Evolutionary conservation across 495 filamentous ascomycete species (phyloP), one percentile per base, ranked within the genome.

Genomic region (Cetradonia linearis): DNA sequence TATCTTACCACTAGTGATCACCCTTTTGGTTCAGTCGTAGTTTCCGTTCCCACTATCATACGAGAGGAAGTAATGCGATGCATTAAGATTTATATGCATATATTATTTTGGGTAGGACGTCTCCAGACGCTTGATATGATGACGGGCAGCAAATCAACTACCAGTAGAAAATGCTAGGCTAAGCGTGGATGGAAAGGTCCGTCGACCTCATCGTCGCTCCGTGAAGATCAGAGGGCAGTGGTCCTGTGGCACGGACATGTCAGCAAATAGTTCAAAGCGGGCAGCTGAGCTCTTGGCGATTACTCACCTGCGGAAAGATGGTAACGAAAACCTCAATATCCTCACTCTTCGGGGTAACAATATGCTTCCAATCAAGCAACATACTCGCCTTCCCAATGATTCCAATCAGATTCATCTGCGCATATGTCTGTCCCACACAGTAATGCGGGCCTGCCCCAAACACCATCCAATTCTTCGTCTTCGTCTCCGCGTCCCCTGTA

Each of bases 311-410:
- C 54, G 93, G 93, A 80, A 98, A 98, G 60, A 98, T 93, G 28
- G 89, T 95, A 11, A 94, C 93, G 74, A 98, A 98, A 59, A 97
- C 92, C 79, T 96, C 91, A 72, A 98, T 97, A 70, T 94, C 84
- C 75, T 98, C 94, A 0, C 88, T 94, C 50, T 75, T 59, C 0
- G 83, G 79, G 20, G 93, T 98, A 16, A 86, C 69, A 67, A 87
- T 80, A 72, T 98, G 93, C 72, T 84, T 81, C 93, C 93, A 98
- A 72, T 96, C 85, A 67, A 97, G 77, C 65, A 84, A 77, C 70
- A 96, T 78, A 66, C 88, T 88, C n/a, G 94, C 89, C 78, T 94
- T 97, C 55, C 91, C 92, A 68, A 98, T 82, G 81, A 96, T 89
- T 5, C 87, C 83, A 70, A 86, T 92, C 63, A 98, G 77, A 68